These are phyloP conservation scores for Salvia splendens DNA, from an alignment of 257 asterid genomes.

Conservation along the genomic window DNA sequence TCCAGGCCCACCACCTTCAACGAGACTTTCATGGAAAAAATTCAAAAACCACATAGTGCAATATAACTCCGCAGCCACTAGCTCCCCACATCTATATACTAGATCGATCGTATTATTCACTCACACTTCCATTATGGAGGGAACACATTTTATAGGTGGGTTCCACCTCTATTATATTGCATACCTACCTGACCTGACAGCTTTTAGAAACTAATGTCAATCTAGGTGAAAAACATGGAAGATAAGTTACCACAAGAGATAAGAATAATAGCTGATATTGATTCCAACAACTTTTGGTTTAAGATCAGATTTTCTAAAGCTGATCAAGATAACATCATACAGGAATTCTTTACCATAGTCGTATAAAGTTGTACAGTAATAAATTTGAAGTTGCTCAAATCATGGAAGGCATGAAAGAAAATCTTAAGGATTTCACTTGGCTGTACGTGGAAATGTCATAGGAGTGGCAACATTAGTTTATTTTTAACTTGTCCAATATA, in stretches of 20 bases:
- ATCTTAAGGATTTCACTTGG: slow-evolving; percentile 33
- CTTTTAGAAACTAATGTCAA: slow-evolving; percentile 30
- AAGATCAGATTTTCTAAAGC: slow-evolving; percentile 27
- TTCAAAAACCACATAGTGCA: slow-evolving; percentile 39
- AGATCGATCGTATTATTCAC: slow-evolving; percentile 43
- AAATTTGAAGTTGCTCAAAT: slow-evolving; percentile 28
- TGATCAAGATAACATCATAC: slow-evolving; percentile 18
- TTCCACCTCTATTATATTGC: slow-evolving; percentile 44
- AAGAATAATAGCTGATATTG: slow-evolving; percentile 23
- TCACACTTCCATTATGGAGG: slow-evolving; percentile 38
- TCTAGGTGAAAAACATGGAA: slow-evolving; percentile 23
- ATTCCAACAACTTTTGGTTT: slow-evolving; percentile 21
- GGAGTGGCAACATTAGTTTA: slow-evolving; percentile 41
- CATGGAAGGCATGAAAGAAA: slow-evolving; percentile 43
- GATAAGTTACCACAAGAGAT: slow-evolving; percentile 27
- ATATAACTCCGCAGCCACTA: slow-evolving; percentile 51
- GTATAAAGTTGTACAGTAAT: slow-evolving; percentile 13
- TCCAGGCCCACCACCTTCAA: slow-evolving; percentile 53
- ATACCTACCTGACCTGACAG: slow-evolving; percentile 38
- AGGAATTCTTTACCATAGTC: slow-evolving; percentile 10
- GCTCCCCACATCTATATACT: slow-evolving; percentile 48
- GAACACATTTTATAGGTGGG: slow-evolving; percentile 49
- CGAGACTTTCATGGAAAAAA: slow-evolving; percentile 31
- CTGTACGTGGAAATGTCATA: slow-evolving; percentile 38
- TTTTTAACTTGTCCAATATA: slow-evolving; percentile 38